Evolutionary conservation across 768 basidiomycete genomes (phyloP), one percentile per base, ranked within the genome.

Genomic region (Pisolithus tinctorius): DNA sequence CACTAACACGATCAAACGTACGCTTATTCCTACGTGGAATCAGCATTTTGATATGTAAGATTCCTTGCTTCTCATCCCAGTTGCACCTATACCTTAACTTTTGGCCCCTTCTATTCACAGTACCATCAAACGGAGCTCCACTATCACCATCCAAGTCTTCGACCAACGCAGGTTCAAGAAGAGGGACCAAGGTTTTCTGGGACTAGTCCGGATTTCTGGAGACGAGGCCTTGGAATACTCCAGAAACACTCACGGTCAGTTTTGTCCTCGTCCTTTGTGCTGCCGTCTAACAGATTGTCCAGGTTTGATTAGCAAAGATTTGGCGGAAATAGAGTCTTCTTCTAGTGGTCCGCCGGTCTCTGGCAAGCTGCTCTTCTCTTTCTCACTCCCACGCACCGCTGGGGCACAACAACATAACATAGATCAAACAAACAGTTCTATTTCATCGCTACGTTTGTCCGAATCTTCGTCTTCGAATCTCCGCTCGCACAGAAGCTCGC

Each of bases 161-260:
- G 93, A 95, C 74, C 84, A 91, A 68, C 79, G 82, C 63, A 91
- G 88, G 68, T 93, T 89, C 71, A 91, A 79, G 71, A 83, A 83
- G 66, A 81, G 84, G 59, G 92, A 93, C 65, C 92, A 93, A 73
- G 91, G 81, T 9, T 84, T 82, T 57, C 71, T 83, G 38, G 83
- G 79, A 44, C 71, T 83, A 13, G 72, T 81, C 61, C 81, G 76
- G 54, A 71, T 84, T 36, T 62, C 73, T 2, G 82, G 78, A 44
- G 58, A 77, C 38, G 78, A 84, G 55, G 81, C 77, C 14, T 70
- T 83, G 43, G 57, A 71, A 27, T 66, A 74, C 56, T 80, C 81
- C 17, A 65, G 60, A 42, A 72, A 71, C 60, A 71, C 72, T 50
- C 68, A 72, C 62, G 77, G 79, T 80, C 57, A 56, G 52, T 31